Evolutionary conservation across 371 early-diverging fungal genomes (phyloP).

Genomic region (Mucor indicus): DNA sequence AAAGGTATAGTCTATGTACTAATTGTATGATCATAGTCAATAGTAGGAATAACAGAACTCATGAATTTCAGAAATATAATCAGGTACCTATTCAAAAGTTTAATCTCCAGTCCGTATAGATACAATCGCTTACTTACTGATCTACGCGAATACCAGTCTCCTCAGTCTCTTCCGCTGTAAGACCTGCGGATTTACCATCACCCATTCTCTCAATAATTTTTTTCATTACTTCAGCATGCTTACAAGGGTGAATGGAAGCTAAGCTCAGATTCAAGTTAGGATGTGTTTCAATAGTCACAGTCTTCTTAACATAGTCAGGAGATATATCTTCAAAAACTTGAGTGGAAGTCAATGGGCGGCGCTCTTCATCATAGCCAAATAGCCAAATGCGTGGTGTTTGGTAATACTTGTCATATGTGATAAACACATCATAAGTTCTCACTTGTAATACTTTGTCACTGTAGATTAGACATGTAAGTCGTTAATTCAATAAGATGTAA

Average conservation of each 20-base stretch:
- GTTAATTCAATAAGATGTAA: too few species aligned
- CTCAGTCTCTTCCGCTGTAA: constrained; percentile 14
- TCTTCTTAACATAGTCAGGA: constrained; percentile 96
- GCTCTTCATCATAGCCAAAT: constrained; percentile 93
- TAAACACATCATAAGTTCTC: constrained; percentile 94
- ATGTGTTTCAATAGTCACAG: constrained; percentile 95
- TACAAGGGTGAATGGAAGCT: constrained; percentile 96
- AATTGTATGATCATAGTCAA: constrained; percentile 96
- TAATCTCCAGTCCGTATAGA: too few species aligned
- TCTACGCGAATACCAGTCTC: constrained; percentile 78
- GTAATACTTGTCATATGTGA: constrained; percentile 98
- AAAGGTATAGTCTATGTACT: constrained; percentile 32
- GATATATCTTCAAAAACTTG: constrained; percentile 96
- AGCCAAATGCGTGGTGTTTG: constrained; percentile 97
- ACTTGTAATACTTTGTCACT: constrained; percentile 90
- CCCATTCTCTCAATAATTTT: constrained; percentile 83
- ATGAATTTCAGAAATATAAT: constrained; percentile 95
- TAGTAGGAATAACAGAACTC: constrained; percentile 93
- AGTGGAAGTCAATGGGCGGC: constrained; percentile 77
- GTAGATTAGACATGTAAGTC: not conserved
- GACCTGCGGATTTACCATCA: constrained; percentile 36
- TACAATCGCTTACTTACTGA: constrained; percentile 59
- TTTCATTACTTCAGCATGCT: constrained; percentile 98
- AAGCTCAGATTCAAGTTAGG: constrained; percentile 84
- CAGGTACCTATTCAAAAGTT: constrained; percentile 81